Conservation (phyloP, 129 eudicot genomes). For the Escallonia rubra region DNA sequence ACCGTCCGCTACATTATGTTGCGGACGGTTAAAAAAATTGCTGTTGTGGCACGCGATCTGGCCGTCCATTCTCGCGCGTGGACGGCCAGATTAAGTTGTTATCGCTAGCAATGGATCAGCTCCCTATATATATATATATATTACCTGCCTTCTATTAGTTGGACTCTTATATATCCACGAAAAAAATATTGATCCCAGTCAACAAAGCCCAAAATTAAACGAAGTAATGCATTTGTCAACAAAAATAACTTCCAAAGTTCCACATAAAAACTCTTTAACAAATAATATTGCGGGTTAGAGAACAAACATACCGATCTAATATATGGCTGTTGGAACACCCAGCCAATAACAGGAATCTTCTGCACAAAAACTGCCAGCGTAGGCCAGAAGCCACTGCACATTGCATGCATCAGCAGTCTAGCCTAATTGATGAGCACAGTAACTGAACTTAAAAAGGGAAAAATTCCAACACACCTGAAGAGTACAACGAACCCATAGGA, state of each 20-base stretch:
- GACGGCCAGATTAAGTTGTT: background rate
- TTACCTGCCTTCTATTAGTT: background rate
- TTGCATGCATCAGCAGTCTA: slow-evolving; percentile 16
- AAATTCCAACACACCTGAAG: slow-evolving; percentile 50
- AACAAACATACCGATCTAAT: slow-evolving; percentile 66
- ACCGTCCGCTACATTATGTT: background rate
- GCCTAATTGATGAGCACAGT: background rate
- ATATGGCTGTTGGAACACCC: slow-evolving; percentile 80
- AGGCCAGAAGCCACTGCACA: slow-evolving; percentile 85
- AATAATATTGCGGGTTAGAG: background rate
- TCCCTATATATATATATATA: no score
- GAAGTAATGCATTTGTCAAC: background rate
- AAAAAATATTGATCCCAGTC: background rate
- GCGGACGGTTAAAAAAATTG: background rate
- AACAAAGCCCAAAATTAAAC: background rate
- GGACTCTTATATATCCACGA: background rate
- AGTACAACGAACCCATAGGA: slow-evolving; percentile 74
- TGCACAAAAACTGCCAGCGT: slow-evolving; percentile 78
- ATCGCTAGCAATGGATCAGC: background rate
- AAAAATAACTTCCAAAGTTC: background rate
- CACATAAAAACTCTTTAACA: background rate
- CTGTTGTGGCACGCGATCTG: no score
- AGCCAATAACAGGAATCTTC: slow-evolving; percentile 81
- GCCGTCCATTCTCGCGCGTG: no score
- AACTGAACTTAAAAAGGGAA: background rate